These are phyloP conservation scores for Talaromyces sp. DNA, from an alignment of 2,329 filamentous ascomycete genomes.

Conservation along the genomic window DNA sequence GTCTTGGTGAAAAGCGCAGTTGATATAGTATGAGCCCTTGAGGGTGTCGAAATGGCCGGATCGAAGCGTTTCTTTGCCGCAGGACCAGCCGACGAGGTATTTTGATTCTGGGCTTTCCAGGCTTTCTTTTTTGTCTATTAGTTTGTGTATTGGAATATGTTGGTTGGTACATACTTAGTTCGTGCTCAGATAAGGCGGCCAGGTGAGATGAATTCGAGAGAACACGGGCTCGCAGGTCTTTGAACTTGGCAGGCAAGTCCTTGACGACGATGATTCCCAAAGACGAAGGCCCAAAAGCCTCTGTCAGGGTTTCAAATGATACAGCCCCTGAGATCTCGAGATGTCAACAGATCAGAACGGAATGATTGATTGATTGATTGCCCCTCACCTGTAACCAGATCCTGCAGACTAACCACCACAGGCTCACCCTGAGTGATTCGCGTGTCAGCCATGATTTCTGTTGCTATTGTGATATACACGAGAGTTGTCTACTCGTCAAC, in stretches of 20 bases:
- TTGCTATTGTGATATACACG: not conserved
- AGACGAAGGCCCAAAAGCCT: slow-evolving; percentile 85
- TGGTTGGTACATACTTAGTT: slow-evolving; percentile 58
- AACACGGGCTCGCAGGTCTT: slow-evolving; percentile 64
- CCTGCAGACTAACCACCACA: slow-evolving; percentile 45
- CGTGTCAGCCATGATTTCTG: not conserved
- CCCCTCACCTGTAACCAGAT: slow-evolving; percentile 42
- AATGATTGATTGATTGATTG: not conserved
- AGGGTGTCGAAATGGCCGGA: slow-evolving; percentile 58
- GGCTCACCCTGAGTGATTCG: slow-evolving; percentile 28
- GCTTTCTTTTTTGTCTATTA: slow-evolving; percentile 27
- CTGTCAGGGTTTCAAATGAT: slow-evolving; percentile 39
- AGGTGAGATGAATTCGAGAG: slow-evolving; percentile 87
- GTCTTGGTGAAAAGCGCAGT: slow-evolving; percentile 52
- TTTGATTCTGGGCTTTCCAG: slow-evolving; percentile 45
- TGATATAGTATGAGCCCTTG: slow-evolving; percentile 62
- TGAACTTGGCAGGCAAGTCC: slow-evolving; percentile 70
- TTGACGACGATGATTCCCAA: slow-evolving; percentile 92
- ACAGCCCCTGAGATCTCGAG: slow-evolving; percentile 26
- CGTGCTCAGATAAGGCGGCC: slow-evolving; percentile 66
- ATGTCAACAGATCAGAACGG: not conserved
- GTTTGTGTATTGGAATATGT: slow-evolving; percentile 13
- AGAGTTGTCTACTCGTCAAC: not conserved
- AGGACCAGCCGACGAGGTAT: slow-evolving; percentile 61
- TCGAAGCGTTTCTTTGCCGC: slow-evolving; percentile 59